Evolutionary conservation across 257 asterid species (phyloP).

Genomic region (Echium plantagineum): DNA sequence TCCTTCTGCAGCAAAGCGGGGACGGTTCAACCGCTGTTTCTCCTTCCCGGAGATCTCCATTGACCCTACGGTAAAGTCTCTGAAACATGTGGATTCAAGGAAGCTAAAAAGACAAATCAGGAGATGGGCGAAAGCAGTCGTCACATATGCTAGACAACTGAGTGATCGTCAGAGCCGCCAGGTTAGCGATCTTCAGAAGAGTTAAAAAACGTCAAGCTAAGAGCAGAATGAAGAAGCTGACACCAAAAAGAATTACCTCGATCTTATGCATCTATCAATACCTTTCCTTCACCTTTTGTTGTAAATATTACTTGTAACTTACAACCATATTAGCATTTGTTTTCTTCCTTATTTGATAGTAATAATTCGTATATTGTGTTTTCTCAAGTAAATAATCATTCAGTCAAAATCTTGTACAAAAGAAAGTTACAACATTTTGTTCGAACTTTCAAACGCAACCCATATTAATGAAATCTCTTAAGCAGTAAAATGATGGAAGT

Average conservation of each 20-base stretch:
- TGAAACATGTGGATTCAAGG: constrained; percentile 64
- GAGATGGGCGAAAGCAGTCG: constrained; percentile 82
- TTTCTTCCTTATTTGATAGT: not conserved
- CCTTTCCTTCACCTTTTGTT: too few relatives aligned
- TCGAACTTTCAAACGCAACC: not conserved
- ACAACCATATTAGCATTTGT: too few relatives aligned
- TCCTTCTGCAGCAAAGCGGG: constrained; percentile 15
- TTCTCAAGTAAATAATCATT: too few relatives aligned
- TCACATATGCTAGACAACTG: constrained; percentile 53
- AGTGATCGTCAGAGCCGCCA: constrained; percentile 39
- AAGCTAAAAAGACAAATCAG: constrained; percentile 59
- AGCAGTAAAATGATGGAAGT: not conserved
- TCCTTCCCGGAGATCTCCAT: constrained; percentile 47
- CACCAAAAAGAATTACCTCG: not conserved
- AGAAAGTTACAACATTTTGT: not conserved
- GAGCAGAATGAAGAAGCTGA: not conserved
- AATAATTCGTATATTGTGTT: too few relatives aligned
- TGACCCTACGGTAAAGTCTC: constrained; percentile 50
- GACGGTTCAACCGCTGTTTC: constrained; percentile 31
- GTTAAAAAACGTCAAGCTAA: not conserved
- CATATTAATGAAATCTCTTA: not conserved
- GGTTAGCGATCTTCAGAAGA: too few relatives aligned
- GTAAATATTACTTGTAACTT: too few relatives aligned
- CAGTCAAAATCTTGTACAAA: not conserved
- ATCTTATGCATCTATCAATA: not conserved